Percentiles rank a stretch among this genome's conserved stretches.
Evolutionary conservation across 768 basidiomycete species (phyloP).

Genomic region (Mycena polygramma): DNA sequence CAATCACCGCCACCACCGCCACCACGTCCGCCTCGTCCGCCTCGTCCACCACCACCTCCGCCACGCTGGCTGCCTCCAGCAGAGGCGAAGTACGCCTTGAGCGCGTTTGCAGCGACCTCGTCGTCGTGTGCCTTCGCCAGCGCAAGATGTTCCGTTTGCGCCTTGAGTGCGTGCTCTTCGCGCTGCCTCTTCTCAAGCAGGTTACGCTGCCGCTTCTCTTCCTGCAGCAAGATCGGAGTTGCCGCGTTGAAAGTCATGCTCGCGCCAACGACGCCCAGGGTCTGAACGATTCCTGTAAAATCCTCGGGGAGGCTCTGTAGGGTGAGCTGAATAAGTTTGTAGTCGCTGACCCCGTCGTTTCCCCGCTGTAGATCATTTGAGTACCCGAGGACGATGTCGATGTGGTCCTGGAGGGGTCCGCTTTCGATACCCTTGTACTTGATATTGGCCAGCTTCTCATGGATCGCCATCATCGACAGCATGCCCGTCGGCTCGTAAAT

Average conservation of each 20-base stretch:
- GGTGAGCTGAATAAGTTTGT: not conserved
- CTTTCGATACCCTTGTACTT: not conserved
- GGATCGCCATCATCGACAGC: not conserved
- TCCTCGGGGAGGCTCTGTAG: not conserved
- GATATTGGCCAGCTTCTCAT: not conserved
- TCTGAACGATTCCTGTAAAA: not conserved
- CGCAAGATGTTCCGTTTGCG: no score
- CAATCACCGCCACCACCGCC: no score
- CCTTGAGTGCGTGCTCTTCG: no score
- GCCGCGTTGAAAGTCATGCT: not conserved
- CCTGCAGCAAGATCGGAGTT: not conserved
- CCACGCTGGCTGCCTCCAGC: no score
- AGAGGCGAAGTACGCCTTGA: no score
- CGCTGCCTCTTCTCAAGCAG: not conserved
- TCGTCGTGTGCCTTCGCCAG: no score
- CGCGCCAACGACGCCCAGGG: not conserved
- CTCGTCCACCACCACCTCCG: no score
- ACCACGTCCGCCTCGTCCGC: no score
- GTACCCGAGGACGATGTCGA: not conserved
- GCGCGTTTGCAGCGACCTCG: no score
- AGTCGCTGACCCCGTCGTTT: no score
- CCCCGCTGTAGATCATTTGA: not conserved
- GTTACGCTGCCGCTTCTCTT: not conserved
- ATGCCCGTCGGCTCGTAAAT: not conserved
- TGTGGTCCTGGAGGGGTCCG: not conserved